Evolutionary conservation across 345 rosid genomes (phyloP).

Genomic region (Eutrema yunnanense): DNA sequence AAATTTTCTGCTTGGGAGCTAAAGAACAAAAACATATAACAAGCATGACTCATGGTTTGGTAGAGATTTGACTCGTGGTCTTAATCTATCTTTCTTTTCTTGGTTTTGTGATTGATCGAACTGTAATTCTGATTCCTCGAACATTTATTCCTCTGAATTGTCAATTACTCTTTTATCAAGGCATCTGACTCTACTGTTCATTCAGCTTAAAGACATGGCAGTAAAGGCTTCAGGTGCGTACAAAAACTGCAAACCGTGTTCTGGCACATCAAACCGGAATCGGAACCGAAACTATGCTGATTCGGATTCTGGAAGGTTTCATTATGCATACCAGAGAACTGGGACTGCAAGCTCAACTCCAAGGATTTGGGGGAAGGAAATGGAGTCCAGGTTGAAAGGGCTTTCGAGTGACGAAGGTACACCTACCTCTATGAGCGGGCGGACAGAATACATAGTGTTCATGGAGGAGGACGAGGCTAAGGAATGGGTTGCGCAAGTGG

Average conservation of each 20-base stretch:
- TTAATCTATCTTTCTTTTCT: background rate
- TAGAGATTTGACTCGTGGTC: background rate
- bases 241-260: conserved; percentile 81
- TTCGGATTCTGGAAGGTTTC: conserved; percentile 62
- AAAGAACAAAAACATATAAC: no score
- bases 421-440: conserved; percentile 65
- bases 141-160: background rate
- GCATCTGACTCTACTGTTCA: background rate
- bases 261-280: conserved; percentile 56
- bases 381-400: conserved; percentile 69
- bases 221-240: conserved; percentile 89
- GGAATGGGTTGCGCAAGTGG: conserved; percentile 98
- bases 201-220: conserved; percentile 90
- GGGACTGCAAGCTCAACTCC: conserved; percentile 67
- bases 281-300: conserved; percentile 44
- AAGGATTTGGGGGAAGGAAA: conserved; percentile 61
- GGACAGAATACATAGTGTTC: conserved; percentile 61
- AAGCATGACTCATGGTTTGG: no score
- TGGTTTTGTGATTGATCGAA: background rate
- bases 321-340: conserved; percentile 57
- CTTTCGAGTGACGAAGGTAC: conserved; percentile 89
- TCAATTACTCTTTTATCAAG: background rate
- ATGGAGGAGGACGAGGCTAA: conserved; percentile 81
- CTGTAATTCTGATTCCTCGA: background rate
- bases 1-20: background rate